phyloP scores from a whole-genome alignment of 2,329 filamentous ascomycete genomes.

The Dendrostoma leiphaemia region DNA sequence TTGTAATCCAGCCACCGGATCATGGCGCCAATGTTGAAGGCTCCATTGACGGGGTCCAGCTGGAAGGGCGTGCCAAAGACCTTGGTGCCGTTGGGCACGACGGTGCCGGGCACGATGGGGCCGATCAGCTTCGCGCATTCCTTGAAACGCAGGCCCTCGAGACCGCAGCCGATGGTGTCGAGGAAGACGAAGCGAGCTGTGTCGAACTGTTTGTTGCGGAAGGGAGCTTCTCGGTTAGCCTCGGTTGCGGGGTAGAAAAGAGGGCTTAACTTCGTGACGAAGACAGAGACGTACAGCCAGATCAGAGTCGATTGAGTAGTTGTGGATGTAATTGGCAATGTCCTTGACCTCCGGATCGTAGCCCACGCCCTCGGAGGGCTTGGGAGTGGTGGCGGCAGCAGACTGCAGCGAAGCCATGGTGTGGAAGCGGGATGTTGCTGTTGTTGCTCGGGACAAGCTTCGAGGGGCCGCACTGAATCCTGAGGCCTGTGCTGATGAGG shows the following conservation, averaged over 20 bases:
- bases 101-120: slow-evolving; percentile 84
- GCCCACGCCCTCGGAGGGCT: slow-evolving; percentile 52
- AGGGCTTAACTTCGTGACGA: background rate
- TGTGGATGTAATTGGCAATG: slow-evolving; percentile 93
- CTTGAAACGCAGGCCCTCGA: slow-evolving; percentile 92
- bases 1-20: slow-evolving; percentile 99
- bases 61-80: slow-evolving; percentile 91
- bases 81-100: slow-evolving; percentile 87
- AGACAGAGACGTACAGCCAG: slow-evolving; percentile 69
- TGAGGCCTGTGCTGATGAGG: slow-evolving; percentile 4
- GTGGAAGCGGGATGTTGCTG: slow-evolving; percentile 41
- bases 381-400: slow-evolving; percentile 41
- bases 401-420: slow-evolving; percentile 47
- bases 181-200: slow-evolving; percentile 96
- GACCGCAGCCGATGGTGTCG: slow-evolving; percentile 93
- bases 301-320: slow-evolving; percentile 85
- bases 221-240: slow-evolving; percentile 20
- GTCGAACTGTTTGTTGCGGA: slow-evolving; percentile 64
- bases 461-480: slow-evolving; percentile 28
- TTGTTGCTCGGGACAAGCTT: slow-evolving; percentile 26
- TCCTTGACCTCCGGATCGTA: slow-evolving; percentile 94
- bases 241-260: slow-evolving; percentile 16
- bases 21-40: slow-evolving; percentile 99
- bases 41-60: slow-evolving; percentile 91
- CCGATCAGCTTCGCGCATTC: slow-evolving; percentile 95